phyloP scores from a whole-genome alignment of 2,329 filamentous ascomycete genomes.

The Colletotrichum aenigma region DNA sequence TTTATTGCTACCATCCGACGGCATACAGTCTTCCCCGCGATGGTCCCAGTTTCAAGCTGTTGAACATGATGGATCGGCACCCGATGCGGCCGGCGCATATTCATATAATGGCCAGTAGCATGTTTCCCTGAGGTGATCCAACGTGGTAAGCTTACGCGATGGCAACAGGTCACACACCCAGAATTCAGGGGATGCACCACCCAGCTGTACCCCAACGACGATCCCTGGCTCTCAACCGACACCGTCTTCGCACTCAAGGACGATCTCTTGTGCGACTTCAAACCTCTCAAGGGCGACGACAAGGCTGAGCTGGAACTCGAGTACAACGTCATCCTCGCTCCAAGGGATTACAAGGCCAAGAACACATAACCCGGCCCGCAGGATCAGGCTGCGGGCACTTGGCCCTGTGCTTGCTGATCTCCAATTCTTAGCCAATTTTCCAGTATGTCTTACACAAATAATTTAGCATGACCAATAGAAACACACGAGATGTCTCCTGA shows the following conservation, averaged over 20 bases:
- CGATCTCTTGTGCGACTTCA: slow-evolving; percentile 40
- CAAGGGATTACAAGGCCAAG: slow-evolving; percentile 50
- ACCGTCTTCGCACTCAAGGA: slow-evolving; percentile 60
- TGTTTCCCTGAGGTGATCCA: background rate
- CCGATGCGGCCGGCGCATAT: background rate
- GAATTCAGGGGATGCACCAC: slow-evolving; percentile 75
- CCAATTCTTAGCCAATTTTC: background rate
- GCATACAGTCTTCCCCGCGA: background rate
- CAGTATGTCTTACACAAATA: background rate
- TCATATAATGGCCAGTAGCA: background rate
- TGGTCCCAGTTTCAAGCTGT: background rate
- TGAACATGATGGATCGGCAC: background rate
- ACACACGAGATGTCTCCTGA: background rate
- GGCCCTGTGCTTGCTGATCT: background rate
- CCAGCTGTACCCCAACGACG: slow-evolving; percentile 75
- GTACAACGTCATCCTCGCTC: slow-evolving; percentile 47
- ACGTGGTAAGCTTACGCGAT: background rate
- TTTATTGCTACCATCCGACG: background rate
- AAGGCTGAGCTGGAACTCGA: slow-evolving; percentile 42
- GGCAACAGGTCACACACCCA: slow-evolving; percentile 46
- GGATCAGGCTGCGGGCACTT: background rate
- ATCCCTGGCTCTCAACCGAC: slow-evolving; percentile 63
- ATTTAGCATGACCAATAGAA: background rate
- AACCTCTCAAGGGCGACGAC: background rate
- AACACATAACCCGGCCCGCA: background rate